Conservation (phyloP, 164 flowering plant genomes). For the Kalanchoe fedtschenkoi region DNA sequence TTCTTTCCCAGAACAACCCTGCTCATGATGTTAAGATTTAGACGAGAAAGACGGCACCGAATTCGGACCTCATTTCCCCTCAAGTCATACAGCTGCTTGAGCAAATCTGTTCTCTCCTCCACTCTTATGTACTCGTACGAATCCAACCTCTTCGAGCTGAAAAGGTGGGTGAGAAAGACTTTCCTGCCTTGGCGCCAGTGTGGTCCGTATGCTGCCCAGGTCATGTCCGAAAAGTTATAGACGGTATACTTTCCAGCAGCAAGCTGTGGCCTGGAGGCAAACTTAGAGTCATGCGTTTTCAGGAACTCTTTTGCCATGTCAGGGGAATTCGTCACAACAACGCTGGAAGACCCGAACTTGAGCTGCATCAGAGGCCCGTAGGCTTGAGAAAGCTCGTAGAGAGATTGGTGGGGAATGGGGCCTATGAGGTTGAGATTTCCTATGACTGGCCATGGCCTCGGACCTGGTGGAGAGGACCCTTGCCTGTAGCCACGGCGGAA, state of each 20-base stretch:
- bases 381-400: conserved; percentile 10
- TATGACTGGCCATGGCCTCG: conserved; percentile 12
- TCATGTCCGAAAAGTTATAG: conserved; percentile 79
- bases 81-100: not conserved
- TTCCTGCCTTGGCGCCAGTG: conserved; percentile 93
- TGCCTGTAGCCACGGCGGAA: not conserved
- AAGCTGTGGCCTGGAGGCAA: conserved; percentile 68
- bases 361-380: conserved; percentile 15
- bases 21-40: conserved; percentile 55
- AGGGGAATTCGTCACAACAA: conserved; percentile 10
- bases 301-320: conserved; percentile 11
- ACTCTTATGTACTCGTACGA: conserved; percentile 74
- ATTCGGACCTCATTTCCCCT: conserved; percentile 10
- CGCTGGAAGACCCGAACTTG: conserved; percentile 11
- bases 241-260: conserved; percentile 60
- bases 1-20: conserved; percentile 34
- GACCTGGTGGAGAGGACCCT: conserved; percentile 13
- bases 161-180: conserved; percentile 70
- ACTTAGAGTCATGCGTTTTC: conserved; percentile 12
- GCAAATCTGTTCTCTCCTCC: conserved; percentile 24
- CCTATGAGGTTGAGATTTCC: conserved; percentile 17
- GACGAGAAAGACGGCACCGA: conserved; percentile 35
- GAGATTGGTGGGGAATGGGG: conserved; percentile 11
- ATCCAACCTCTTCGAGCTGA: conserved; percentile 71
- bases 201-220: conserved; percentile 83